Percentiles rank a stretch among this genome's conserved stretches.
phyloP scores from a whole-genome alignment of 306 rosid species.

The Cucurbita maxima region DNA sequence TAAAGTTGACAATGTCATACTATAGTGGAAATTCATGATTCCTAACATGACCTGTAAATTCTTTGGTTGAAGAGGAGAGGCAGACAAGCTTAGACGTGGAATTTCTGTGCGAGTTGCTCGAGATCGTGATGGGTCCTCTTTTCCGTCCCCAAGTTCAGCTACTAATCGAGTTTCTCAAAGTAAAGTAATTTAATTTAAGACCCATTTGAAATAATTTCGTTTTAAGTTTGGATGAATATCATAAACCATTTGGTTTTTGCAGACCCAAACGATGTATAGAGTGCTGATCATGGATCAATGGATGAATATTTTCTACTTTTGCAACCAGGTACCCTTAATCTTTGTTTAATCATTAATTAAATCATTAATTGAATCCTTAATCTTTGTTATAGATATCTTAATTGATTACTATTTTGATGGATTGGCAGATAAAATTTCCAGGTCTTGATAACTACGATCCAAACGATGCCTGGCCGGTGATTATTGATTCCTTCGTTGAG shows the following conservation, averaged over 20 bases:
- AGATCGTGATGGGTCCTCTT: constrained; percentile 31
- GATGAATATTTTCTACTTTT: constrained; percentile 38
- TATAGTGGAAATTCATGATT: too few species aligned
- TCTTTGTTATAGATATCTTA: too few species aligned
- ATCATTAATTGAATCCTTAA: too few species aligned
- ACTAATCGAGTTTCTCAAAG: constrained; percentile 44
- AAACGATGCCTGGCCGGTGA: constrained; percentile 54
- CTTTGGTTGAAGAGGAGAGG: background rate
- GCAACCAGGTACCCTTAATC: constrained; percentile 28
- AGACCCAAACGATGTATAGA: constrained; percentile 49
- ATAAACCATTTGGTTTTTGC: background rate
- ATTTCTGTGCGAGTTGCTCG: constrained; percentile 32
- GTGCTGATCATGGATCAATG: constrained; percentile 51
- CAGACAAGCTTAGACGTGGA: background rate
- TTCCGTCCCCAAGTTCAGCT: constrained; percentile 33
- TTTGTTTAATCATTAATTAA: too few species aligned
- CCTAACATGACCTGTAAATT: background rate
- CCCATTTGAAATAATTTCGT: too few species aligned
- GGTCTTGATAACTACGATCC: constrained; percentile 41
- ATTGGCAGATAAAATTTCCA: constrained; percentile 37
- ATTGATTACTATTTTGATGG: background rate
- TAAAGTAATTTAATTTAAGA: background rate
- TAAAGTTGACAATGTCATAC: too few species aligned
- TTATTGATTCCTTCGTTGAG: constrained; percentile 53
- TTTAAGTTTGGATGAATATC: too few species aligned